Conservation (phyloP, 306 rosid species). For the Erythrophleum fordii region DNA sequence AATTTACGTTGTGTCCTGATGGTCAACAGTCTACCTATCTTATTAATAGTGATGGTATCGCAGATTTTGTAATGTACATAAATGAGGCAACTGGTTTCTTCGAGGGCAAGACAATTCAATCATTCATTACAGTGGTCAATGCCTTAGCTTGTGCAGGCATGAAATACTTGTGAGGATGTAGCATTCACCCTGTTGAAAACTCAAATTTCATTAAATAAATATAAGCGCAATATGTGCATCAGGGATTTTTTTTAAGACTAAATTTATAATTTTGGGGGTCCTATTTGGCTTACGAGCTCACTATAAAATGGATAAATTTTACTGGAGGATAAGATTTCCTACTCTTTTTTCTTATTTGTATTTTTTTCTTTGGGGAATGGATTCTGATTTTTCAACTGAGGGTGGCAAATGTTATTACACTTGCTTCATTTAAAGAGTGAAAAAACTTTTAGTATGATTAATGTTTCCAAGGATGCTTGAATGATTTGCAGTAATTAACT, state of each 20-base stretch:
- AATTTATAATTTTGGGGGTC: background rate
- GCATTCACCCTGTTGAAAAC: slow-evolving; percentile 25
- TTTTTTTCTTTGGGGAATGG: too few species aligned
- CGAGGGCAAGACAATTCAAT: background rate
- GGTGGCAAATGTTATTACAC: background rate
- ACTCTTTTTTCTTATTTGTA: background rate
- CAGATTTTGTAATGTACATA: background rate
- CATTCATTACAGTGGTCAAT: slow-evolving; percentile 6
- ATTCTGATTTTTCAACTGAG: slow-evolving; percentile 17
- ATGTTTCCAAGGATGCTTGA: background rate
- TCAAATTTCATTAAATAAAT: background rate
- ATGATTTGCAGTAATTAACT: background rate
- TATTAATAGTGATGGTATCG: background rate
- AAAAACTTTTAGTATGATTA: background rate
- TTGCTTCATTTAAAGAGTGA: background rate
- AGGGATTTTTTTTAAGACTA: background rate
- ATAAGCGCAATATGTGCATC: background rate
- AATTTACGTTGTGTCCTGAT: slow-evolving; percentile 18
- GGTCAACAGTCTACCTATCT: background rate
- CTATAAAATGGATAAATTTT: background rate
- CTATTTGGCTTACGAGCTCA: background rate
- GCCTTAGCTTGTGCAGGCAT: background rate
- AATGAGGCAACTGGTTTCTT: background rate
- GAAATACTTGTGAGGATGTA: slow-evolving; percentile 15
- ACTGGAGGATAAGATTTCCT: background rate